phyloP scores from a whole-genome alignment of 495 filamentous ascomycete genomes.

The Bacidia gigantensis region DNA sequence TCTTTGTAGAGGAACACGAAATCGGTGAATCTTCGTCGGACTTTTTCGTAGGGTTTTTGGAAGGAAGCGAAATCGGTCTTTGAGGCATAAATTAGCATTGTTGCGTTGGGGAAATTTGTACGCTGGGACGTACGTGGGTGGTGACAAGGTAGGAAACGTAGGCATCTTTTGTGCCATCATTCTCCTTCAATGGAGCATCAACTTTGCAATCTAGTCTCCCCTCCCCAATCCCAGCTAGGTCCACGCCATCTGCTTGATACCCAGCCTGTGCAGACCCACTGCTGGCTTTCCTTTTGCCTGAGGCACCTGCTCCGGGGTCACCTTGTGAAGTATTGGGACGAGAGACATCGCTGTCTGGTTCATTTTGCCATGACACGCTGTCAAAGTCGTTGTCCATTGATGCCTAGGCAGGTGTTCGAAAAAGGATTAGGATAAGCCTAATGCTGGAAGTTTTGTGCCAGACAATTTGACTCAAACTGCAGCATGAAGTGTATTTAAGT shows the following conservation, averaged over 20 bases:
- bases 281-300: slow-evolving; percentile 41
- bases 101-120: not conserved
- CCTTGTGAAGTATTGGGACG: slow-evolving; percentile 34
- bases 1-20: slow-evolving; percentile 94
- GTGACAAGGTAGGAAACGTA: slow-evolving; percentile 93
- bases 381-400: slow-evolving; percentile 41
- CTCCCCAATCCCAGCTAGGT: slow-evolving; percentile 58
- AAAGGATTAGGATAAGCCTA: not conserved
- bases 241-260: slow-evolving; percentile 40
- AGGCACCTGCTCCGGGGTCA: slow-evolving; percentile 26
- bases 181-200: slow-evolving; percentile 72
- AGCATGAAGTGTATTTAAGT: no score
- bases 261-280: slow-evolving; percentile 39
- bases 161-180: slow-evolving; percentile 92
- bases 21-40: slow-evolving; percentile 88
- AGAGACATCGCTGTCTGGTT: slow-evolving; percentile 34
- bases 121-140: slow-evolving; percentile 52
- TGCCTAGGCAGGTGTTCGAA: not conserved
- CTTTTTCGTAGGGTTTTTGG: slow-evolving; percentile 56
- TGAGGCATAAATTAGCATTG: not conserved
- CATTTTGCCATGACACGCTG: slow-evolving; percentile 43
- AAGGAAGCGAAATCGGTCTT: slow-evolving; percentile 92
- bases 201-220: slow-evolving; percentile 77
- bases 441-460: no score
- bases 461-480: no score